These are phyloP conservation scores for Cryptococcus sp. DNA, from an alignment of 1,284 basidiomycete genomes.

Conservation along the genomic window DNA sequence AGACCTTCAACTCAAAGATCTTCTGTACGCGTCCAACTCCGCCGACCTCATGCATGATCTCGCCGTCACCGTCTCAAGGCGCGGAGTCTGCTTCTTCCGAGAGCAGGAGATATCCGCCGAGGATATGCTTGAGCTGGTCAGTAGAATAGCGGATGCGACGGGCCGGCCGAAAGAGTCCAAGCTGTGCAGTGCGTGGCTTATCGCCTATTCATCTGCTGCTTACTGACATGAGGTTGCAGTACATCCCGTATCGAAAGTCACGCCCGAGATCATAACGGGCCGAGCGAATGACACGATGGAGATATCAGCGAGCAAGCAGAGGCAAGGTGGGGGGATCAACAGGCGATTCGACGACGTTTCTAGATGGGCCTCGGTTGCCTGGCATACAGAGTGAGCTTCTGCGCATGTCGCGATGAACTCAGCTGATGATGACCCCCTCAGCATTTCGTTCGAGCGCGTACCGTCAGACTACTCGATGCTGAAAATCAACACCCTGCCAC, in stretches of 20 bases:
- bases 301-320: conserved; percentile 26
- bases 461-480: conserved; percentile 68
- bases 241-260: background rate
- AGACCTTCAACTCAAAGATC: conserved; percentile 53
- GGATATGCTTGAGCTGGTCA: conserved; percentile 57
- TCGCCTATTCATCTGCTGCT: too few relatives aligned
- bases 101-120: conserved; percentile 59
- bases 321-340: conserved; percentile 31
- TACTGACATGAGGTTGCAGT: background rate
- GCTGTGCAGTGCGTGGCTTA: too few relatives aligned
- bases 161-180: conserved; percentile 58
- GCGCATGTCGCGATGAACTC: background rate
- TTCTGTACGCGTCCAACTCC: conserved; percentile 53
- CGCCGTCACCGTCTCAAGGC: conserved; percentile 62
- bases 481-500: conserved; percentile 58
- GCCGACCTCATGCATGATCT: conserved; percentile 58
- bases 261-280: background rate
- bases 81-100: conserved; percentile 72
- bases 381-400: conserved; percentile 21
- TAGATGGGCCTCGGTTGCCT: conserved; percentile 7
- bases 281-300: conserved; percentile 12
- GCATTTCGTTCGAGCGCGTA: conserved; percentile 65
- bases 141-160: conserved; percentile 60
- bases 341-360: conserved; percentile 42
- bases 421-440: conserved; percentile 54